Conservation (phyloP, 495 filamentous ascomycete genomes). For the Podospora sp. region DNA sequence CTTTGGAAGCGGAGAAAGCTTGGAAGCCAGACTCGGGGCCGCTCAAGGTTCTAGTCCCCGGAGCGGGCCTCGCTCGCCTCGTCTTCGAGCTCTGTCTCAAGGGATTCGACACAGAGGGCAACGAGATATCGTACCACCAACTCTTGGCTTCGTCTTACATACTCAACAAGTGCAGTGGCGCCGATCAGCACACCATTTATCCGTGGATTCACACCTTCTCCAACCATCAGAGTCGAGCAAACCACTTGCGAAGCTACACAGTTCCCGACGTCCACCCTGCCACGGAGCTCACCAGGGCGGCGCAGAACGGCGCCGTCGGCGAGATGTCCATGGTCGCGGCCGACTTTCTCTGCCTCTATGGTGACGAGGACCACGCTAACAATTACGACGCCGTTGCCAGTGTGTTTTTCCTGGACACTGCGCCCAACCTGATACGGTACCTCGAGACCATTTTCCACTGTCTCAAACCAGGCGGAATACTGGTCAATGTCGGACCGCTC, state of each 20-base stretch:
- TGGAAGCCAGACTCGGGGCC: constrained; percentile 30
- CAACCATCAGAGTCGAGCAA: constrained; percentile 68
- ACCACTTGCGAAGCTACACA: constrained; percentile 70
- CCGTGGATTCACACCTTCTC: constrained; percentile 82
- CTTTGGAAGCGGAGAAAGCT: constrained; percentile 60
- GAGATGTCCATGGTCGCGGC: constrained; percentile 84
- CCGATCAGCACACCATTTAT: constrained; percentile 65
- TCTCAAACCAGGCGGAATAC: constrained; percentile 74
- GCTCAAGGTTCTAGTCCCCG: constrained; percentile 79
- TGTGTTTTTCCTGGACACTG: constrained; percentile 96
- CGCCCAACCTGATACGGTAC: constrained; percentile 87
- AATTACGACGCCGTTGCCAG: constrained; percentile 80
- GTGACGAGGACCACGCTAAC: constrained; percentile 55
- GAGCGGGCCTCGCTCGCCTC: constrained; percentile 83
- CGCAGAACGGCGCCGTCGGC: constrained; percentile 39
- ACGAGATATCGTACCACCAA: constrained; percentile 95
- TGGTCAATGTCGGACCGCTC: constrained; percentile 88
- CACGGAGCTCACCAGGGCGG: constrained; percentile 46
- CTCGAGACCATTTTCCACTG: constrained; percentile 79
- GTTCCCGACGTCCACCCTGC: constrained; percentile 80
- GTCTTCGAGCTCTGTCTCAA: constrained; percentile 80
- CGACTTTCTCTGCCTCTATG: constrained; percentile 82
- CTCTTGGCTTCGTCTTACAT: constrained; percentile 85
- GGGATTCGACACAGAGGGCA: constrained; percentile 81
- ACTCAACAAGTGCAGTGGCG: constrained; percentile 61